Conservation (phyloP, 2,329 filamentous ascomycete species). For the Hortaea sp. region DNA sequence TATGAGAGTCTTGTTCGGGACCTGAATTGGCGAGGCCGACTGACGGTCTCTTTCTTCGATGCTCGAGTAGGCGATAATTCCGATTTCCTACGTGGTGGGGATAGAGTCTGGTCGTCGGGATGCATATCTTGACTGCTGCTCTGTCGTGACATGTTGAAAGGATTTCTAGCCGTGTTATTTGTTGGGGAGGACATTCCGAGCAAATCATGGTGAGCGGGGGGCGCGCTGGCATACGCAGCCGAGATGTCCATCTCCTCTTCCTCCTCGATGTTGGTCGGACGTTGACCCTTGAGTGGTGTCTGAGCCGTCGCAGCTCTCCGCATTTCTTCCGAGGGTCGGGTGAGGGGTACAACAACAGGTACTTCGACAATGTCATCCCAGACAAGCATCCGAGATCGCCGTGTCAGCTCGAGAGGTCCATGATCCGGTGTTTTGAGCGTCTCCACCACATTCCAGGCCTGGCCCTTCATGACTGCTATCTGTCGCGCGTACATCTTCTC, state of each 20-base stretch:
- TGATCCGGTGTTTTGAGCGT: constrained; percentile 88
- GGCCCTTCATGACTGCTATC: constrained; percentile 97
- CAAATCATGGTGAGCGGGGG: constrained; percentile 51
- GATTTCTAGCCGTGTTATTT: constrained; percentile 27
- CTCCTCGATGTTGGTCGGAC: constrained; percentile 25
- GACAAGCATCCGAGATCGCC: constrained; percentile 82
- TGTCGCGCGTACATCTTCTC: constrained; percentile 99
- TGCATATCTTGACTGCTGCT: constrained; percentile 33
- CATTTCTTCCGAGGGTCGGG: constrained; percentile 74
- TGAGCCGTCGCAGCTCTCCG: constrained; percentile 44
- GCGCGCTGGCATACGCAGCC: constrained; percentile 51
- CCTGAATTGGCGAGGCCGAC: constrained; percentile 13
- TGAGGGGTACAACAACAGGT: constrained; percentile 84
- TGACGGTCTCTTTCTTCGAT: background rate
- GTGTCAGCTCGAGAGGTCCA: constrained; percentile 83
- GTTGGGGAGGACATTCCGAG: constrained; percentile 43
- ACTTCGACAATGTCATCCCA: constrained; percentile 98
- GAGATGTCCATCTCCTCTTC: constrained; percentile 93
- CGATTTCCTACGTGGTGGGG: constrained; percentile 1
- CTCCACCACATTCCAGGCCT: constrained; percentile 98
- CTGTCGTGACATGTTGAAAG: constrained; percentile 39
- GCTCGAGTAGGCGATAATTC: background rate
- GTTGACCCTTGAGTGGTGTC: constrained; percentile 10
- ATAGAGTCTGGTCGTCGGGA: constrained; percentile 8
- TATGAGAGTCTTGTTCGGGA: constrained; percentile 17